Conservation (phyloP, 805 yeast genomes). For the Vanderwaltozyma polyspora region DNA sequence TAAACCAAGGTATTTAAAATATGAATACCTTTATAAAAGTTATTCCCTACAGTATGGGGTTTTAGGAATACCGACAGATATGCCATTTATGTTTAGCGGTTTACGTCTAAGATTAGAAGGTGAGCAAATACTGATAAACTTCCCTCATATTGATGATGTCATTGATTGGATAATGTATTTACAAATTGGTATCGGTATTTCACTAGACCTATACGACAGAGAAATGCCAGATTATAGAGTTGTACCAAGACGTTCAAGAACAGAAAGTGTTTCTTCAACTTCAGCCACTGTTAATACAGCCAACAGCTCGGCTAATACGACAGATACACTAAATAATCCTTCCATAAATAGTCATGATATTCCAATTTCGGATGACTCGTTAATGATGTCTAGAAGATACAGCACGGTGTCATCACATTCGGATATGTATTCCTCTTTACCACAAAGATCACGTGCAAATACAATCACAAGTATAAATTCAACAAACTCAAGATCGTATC, state of each 20-base stretch:
- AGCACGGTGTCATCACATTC: too few relatives aligned
- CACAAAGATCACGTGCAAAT: too few relatives aligned
- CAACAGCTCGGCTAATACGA: neutral
- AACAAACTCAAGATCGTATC: too few relatives aligned
- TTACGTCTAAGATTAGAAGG: constrained; percentile 71
- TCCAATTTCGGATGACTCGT: too few relatives aligned
- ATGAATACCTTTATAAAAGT: constrained; percentile 39
- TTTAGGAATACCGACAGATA: constrained; percentile 79
- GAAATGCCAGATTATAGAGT: constrained; percentile 67
- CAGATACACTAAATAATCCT: too few relatives aligned
- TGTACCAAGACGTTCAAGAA: constrained; percentile 63
- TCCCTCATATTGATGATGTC: constrained; percentile 50
- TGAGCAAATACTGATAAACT: constrained; percentile 67
- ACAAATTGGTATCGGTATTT: constrained; percentile 64
- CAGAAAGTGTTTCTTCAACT: neutral
- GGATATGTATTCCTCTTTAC: too few relatives aligned
- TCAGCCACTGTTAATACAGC: neutral
- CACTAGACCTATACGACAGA: constrained; percentile 64
- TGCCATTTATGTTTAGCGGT: constrained; percentile 56
- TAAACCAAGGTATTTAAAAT: constrained; percentile 20
- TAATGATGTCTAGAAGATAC: too few relatives aligned
- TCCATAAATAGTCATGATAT: too few relatives aligned
- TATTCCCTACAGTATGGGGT: constrained; percentile 77
- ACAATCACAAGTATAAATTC: too few relatives aligned
- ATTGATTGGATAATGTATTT: constrained; percentile 70